Evolutionary conservation across 2,329 filamentous ascomycete species (phyloP).

Genomic region (Epichloe festucae): DNA sequence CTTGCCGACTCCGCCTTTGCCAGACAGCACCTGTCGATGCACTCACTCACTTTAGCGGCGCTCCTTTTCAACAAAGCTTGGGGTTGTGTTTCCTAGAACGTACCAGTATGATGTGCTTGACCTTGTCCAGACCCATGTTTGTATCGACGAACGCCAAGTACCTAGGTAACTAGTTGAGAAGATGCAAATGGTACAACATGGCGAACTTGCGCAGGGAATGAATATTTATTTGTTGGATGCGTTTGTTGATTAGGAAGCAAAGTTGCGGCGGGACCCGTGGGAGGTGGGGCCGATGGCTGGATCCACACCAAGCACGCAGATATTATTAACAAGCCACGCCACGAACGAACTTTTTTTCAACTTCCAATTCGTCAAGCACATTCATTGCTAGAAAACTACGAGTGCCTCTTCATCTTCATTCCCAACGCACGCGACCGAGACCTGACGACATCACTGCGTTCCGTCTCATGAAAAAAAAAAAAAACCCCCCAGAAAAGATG

Average conservation of each 20-base stretch:
- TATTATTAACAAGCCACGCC: too few species aligned
- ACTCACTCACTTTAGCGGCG: neutral
- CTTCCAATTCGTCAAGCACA: too few species aligned
- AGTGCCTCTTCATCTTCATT: too few species aligned
- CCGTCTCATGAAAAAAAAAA: neutral
- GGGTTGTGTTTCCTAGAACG: neutral
- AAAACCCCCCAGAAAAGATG: neutral
- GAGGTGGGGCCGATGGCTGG: neutral
- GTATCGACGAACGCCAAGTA: neutral
- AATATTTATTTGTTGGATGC: neutral
- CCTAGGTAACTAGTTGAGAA: neutral
- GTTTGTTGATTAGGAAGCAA: neutral
- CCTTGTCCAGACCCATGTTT: slow-evolving; percentile 32
- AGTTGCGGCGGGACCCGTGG: neutral
- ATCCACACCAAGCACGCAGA: too few species aligned
- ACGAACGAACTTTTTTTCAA: too few species aligned
- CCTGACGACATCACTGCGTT: too few species aligned
- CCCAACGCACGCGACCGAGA: too few species aligned
- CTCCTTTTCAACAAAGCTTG: neutral
- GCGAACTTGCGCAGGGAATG: neutral
- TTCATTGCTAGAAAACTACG: too few species aligned
- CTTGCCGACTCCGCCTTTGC: slow-evolving; percentile 96
- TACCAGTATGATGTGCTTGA: slow-evolving; percentile 69
- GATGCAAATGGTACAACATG: neutral
- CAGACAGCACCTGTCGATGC: slow-evolving; percentile 57